Percentiles rank a stretch among this genome's conserved stretches.
These are phyloP conservation scores for Glycine latifolia DNA, from an alignment of 306 rosid species.

Conservation along the genomic window DNA sequence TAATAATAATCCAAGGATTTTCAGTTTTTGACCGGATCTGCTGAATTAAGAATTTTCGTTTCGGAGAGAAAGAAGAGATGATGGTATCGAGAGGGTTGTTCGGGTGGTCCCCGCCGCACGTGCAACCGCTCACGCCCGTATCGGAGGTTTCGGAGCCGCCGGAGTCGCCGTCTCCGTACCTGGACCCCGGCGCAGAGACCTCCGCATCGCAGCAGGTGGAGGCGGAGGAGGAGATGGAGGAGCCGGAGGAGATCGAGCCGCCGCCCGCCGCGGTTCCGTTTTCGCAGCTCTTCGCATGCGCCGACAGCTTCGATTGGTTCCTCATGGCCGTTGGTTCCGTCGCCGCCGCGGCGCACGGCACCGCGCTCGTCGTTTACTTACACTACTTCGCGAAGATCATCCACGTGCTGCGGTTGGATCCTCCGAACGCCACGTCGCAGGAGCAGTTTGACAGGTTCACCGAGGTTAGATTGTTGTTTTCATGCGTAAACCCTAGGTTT, in stretches of 20 bases:
- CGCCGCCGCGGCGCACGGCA: slow-evolving; percentile 98
- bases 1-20: slow-evolving; percentile 17
- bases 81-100: slow-evolving; percentile 97
- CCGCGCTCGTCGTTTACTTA: slow-evolving; percentile 92
- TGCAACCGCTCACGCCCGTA: slow-evolving; percentile 96
- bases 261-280: slow-evolving; percentile 97
- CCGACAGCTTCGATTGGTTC: slow-evolving; percentile 94
- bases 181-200: slow-evolving; percentile 77
- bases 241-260: slow-evolving; percentile 93
- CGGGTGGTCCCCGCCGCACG: slow-evolving; percentile 98
- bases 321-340: slow-evolving; percentile 86
- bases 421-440: neutral
- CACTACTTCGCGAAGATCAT: slow-evolving; percentile 96
- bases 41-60: slow-evolving; percentile 32
- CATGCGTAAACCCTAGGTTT: slow-evolving; percentile 45
- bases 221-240: slow-evolving; percentile 88
- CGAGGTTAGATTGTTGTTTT: slow-evolving; percentile 67
- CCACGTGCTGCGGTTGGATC: slow-evolving; percentile 58
- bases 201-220: slow-evolving; percentile 80
- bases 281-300: slow-evolving; percentile 86
- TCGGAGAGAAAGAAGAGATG: slow-evolving; percentile 48
- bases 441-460: slow-evolving; percentile 68
- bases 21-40: slow-evolving; percentile 60
- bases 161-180: slow-evolving; percentile 94
- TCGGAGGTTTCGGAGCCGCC: slow-evolving; percentile 99